Evolutionary conservation across 2,329 filamentous ascomycete species (phyloP).

Genomic region (Lachnellula occidentalis): DNA sequence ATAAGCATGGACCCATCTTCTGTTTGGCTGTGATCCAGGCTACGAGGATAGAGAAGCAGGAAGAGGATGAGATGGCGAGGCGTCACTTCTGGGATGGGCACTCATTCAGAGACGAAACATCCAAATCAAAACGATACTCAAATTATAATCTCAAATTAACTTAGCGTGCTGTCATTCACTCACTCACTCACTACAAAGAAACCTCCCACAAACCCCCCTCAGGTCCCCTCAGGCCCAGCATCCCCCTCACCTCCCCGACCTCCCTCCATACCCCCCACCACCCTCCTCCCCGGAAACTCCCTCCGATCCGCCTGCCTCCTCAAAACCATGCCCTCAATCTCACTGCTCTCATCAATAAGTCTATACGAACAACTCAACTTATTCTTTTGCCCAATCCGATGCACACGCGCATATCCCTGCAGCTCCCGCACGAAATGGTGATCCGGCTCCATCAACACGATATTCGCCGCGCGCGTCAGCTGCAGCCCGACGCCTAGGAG

Average conservation of each 20-base stretch:
- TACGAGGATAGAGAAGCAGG: neutral
- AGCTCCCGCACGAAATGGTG: conserved; percentile 12
- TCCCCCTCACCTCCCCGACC: too few species aligned
- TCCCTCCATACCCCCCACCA: neutral
- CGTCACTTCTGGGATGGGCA: too few species aligned
- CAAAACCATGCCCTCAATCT: conserved; percentile 9
- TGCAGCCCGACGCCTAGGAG: conserved; percentile 16
- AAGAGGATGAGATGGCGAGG: neutral
- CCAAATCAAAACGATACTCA: too few species aligned
- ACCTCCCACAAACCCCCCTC: too few species aligned
- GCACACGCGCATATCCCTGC: conserved; percentile 12
- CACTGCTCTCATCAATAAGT: conserved; percentile 8
- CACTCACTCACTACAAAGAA: too few species aligned
- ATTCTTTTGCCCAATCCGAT: conserved; percentile 19
- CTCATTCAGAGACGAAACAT: too few species aligned
- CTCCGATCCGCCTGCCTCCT: conserved; percentile 7
- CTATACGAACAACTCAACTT: conserved; percentile 6
- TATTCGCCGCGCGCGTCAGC: conserved; percentile 10
- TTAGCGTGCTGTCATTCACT: too few species aligned
- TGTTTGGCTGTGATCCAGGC: conserved; percentile 5
- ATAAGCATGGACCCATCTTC: conserved; percentile 15
- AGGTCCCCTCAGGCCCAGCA: neutral
- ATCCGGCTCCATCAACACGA: conserved; percentile 19
- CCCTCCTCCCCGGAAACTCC: neutral
- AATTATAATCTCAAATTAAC: too few species aligned